phyloP scores from a whole-genome alignment of 257 asterid genomes.

The Forsythia suspensa region DNA sequence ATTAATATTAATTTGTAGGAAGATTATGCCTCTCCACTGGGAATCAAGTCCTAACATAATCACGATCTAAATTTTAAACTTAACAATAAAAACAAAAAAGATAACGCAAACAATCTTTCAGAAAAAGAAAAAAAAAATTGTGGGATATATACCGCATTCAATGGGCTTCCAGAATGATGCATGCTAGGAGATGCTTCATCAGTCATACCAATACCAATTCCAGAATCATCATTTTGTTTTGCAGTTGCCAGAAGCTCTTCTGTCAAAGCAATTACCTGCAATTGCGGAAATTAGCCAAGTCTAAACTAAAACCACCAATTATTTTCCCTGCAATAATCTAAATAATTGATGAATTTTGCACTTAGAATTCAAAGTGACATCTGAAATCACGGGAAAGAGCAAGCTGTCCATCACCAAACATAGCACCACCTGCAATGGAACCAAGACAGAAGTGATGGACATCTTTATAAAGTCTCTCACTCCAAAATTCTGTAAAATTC shows the following conservation, averaged over 20 bases:
- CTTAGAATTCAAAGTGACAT: conserved; percentile 82
- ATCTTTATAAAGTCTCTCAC: conserved; percentile 52
- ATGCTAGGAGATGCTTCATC: conserved; percentile 52
- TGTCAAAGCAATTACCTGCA: conserved; percentile 87
- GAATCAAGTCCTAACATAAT: not conserved
- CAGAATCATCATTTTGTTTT: conserved; percentile 64
- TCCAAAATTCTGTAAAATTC: conserved; percentile 46
- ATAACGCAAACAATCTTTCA: not conserved
- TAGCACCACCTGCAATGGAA: conserved; percentile 90
- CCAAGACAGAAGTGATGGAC: conserved; percentile 90
- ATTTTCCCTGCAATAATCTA: conserved; percentile 18
- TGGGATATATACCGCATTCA: conserved; percentile 42
- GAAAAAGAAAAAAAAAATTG: not conserved
- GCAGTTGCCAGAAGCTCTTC: conserved; percentile 94
- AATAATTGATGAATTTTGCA: conserved; percentile 42
- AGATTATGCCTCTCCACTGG: not conserved
- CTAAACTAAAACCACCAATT: conserved; percentile 25
- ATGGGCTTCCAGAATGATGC: conserved; percentile 44
- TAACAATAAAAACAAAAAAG: not conserved
- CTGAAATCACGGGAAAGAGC: conserved; percentile 75
- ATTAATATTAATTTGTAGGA: not conserved
- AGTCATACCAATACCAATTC: conserved; percentile 42
- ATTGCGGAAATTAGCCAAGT: conserved; percentile 28
- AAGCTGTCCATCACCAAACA: conserved; percentile 81
- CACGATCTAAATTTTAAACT: not conserved